Base-by-base conservation (phyloP, 2,329 filamentous ascomycete species). In the Monosporascus sp. region DNA sequence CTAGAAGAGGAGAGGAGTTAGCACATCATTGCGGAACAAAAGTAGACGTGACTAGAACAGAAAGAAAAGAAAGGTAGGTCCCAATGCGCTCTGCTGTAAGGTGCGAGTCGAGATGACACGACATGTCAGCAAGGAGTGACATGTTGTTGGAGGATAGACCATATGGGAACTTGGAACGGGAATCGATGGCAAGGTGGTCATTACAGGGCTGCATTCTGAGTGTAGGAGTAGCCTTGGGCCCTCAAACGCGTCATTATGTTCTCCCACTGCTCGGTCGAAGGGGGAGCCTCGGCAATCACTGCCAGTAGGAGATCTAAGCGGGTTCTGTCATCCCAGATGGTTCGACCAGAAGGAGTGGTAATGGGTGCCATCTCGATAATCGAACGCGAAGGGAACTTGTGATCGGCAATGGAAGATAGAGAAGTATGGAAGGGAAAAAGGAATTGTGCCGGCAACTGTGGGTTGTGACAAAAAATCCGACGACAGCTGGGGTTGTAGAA, bases 141-240 rank as follows among this genome's bases (percentile, higher is more conserved):
- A 31, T 31, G 1, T 31, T 11, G 11, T 14, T 14, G 31, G 14
- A 35, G 9, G 11, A 35, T 35, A 9, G 31, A 35, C 31, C 11
- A 35, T 14, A 35, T 11, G 31, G 11, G 5, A 35, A 35, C 31
- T 11, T 35, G 41, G 20, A 24, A 18, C 49, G 22, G 37, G 18
- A 41, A 46, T 35, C 7, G 44, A 14, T 27, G 35, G 39, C 37
- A 36, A 20, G 36, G 49, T 41, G 46, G 48, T 49, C 50, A 52
- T 57, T 73, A 77, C 74, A 71, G 67, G 63, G 74, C 71, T 46
- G 73, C 74, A 51, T 67, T 65, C 27, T 58, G 68, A 27, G 66
- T 71, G 54, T 74, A 77, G 4, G 55, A 54, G 39, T 72, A 75
- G 11, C 74, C 75, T 53, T 65, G 66, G 8, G 41, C 50, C 3